Base-by-base conservation (phyloP, 108 stramenopile species). In the Nannochloropsis oceanica region DNA sequence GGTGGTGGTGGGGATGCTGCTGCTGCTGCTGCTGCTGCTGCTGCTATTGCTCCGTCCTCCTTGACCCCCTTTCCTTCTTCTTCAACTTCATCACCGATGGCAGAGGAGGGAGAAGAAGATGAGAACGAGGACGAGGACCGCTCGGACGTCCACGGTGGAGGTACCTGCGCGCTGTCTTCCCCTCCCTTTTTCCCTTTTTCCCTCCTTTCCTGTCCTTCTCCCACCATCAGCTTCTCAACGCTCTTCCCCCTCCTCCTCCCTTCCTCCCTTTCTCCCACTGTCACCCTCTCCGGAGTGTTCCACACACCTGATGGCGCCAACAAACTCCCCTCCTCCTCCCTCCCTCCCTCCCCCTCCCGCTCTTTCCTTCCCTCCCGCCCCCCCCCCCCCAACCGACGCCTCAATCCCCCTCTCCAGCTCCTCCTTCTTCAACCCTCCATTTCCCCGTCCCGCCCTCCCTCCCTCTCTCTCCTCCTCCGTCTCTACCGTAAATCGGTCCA, bases 401-500 rank as follows among this genome's bases (percentile, higher is more conserved):
- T 5, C 59, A n/a, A 73, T 73, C 22, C 3, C n/a, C 59, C 59
- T 73, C n/a, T 18, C 59, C 59, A 73, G 14, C 46, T 13, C 46
- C 46, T 50, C 59, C 59, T 2, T 8, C 1, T 7, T n/a, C 59
- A 73, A 2, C 59, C 22, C 59, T 73, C 46, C 46, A 12, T 50
- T 14, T 14, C 46, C 24, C 80, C n/a, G n/a, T 34, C 59, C 59
- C 59, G 2, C 7, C 59, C 18, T n/a, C 59, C 22, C 59, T 73
- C 59, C 59, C 7, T 73, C 59, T n/a, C 59, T 11, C 80, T 42
- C 27, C 9, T 20, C 26, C 80, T 42, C 27, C 9, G 27, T 27
- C 82, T 44, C 44, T 11, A 86, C 86, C 83, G 43, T 82, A 13
- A 86, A 73, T 13, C 86, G 82, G 13, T 83, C 86, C 73, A 86